Base-by-base conservation (phyloP, 2,329 filamentous ascomycete species). In the Pyrenochaeta sp. region DNA sequence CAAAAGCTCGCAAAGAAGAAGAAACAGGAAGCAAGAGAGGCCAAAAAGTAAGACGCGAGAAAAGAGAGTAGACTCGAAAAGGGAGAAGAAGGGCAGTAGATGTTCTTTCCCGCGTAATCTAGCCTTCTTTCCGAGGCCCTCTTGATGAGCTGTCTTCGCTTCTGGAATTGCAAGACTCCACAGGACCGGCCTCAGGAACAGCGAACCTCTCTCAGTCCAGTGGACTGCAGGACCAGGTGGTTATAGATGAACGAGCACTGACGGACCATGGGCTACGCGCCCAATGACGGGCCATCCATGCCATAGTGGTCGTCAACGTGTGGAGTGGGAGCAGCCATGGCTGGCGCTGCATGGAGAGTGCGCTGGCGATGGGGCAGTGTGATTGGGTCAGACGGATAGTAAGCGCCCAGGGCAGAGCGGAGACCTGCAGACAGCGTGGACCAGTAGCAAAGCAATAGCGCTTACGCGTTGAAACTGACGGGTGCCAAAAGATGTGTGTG, bases 391-490 rank as follows among this genome's bases (percentile, higher is more conserved):
- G 34, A 35, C 7, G 19, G 29, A 34, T 24, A 39, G 55, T 63
- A 64, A 53, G 58, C 62, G 62, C 62, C 53, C 35, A 15, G 38
- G 41, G 35, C 31, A 43, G 21, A 46, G 45, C 45, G 44, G 48
- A 50, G 39, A 43, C 41, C 47, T 53, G 60, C 55, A 57, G 50
- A n/a, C 41, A 51, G 34, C 41, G 29, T 51, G 38, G 47, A 50
- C 62, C 61, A 66, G 51, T 62, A 51, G 54, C 50, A 28, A 48
- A 34, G 47, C 60, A 62, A 63, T 66, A 65, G 61, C 62, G 62
- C 58, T 57, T 65, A 50, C 36, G 32, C 41, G 19, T 44, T 53
- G 55, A 66, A 66, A 66, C 60, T 44, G 47, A 48, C 45, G n/a
- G n/a, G n/a, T n/a, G n/a, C n/a, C n/a, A n/a, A n/a, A n/a, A 51